A percentile compares a stretch with the other conserved stretches of the same genome.
Evolutionary conservation across 345 rosid genomes (phyloP).

Genomic region (Pistacia atlantica): DNA sequence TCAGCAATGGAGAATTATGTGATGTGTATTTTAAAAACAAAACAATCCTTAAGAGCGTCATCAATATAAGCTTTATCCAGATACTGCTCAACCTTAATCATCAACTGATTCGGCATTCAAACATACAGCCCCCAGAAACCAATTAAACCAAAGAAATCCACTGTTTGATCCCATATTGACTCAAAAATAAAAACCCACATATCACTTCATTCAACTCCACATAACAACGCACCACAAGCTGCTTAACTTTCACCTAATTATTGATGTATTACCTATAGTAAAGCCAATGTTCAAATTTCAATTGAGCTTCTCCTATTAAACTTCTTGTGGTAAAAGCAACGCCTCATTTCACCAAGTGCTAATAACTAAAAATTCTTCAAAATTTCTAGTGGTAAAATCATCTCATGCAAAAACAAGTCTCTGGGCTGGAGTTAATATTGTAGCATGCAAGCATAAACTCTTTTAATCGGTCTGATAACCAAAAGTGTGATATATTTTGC

Average conservation of each 20-base stretch:
- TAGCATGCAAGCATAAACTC: background rate
- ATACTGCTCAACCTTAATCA: too few species aligned
- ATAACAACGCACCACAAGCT: background rate
- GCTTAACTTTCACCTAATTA: background rate
- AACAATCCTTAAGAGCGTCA: too few species aligned
- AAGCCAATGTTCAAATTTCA: background rate
- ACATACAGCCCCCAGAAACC: background rate
- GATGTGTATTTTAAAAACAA: too few species aligned
- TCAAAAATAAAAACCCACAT: background rate
- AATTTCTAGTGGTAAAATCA: background rate
- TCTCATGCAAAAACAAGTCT: background rate
- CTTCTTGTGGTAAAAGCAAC: background rate
- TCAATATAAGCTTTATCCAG: too few species aligned
- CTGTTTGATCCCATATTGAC: background rate
- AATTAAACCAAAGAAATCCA: background rate
- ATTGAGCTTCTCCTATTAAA: background rate
- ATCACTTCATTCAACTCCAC: background rate
- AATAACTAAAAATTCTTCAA: background rate
- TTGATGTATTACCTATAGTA: background rate
- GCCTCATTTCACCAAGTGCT: background rate
- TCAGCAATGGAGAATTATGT: too few species aligned
- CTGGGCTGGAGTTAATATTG: background rate
- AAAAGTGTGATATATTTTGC: background rate
- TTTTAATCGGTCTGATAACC: background rate
- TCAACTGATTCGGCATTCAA: too few species aligned